Evolutionary conservation across 768 basidiomycete species (phyloP), one percentile per base, ranked within the genome.

Genomic region (Suillus alpinus): DNA sequence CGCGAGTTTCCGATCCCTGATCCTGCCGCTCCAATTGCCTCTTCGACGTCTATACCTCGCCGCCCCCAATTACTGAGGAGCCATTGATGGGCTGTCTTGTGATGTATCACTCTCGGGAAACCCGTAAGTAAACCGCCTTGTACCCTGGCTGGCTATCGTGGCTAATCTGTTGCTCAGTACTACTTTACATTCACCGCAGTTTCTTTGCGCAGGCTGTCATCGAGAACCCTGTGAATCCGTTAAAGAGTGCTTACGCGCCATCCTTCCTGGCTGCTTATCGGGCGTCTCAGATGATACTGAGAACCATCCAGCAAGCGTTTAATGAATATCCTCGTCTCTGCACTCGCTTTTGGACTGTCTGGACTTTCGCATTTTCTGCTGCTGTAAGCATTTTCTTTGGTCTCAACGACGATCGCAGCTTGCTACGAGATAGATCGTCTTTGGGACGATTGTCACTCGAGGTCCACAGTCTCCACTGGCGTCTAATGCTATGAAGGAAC

Each of bases 361-460:
- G 88, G 87, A 85, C 83, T 3, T 84, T 77, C 67, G 81, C 78
- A 12, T 85, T 85, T 65, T 81, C 79, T 12, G 81, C 86, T 32
- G 83, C 80, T 56, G 81, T 85, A 52, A 57, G 79, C 23, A 2
- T 57, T 12, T 14, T 3, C n/a, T 13, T 44, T n/a, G 36, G 20
- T 29, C n/a, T 56, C 2, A 26, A 40, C 37, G 8, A 34, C 12
- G 13, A 44, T 16, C 26, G 31, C 55, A 9, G 26, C 57, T 68
- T 43, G 66, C 32, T 37, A n/a, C n/a, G 9, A 16, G 9, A 39
- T 60, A 91, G 89, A 81, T 91, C 12, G 86, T 92, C 16, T 88
- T 92, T 66, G 92, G 89, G 4, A 87, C 88, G 4, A 86, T 93
- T 20, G 91, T 89, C 2, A 89, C 87, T 3, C 83, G 88, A 32